phyloP scores from a whole-genome alignment of 2,329 filamentous ascomycete species.

The Fusarium coicis region DNA sequence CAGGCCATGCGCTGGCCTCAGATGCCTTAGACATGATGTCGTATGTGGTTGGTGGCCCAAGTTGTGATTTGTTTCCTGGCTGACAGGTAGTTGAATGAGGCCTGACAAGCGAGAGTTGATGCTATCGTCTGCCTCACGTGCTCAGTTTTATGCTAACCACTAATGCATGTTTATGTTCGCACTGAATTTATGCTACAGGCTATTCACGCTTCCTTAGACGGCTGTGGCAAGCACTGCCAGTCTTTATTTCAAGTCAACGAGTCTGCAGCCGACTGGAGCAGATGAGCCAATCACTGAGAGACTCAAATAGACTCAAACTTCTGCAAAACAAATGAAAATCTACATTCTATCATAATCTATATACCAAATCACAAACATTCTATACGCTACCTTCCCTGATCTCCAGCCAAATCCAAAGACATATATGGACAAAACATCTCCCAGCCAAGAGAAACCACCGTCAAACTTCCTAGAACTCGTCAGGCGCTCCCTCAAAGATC shows the following conservation, averaged over 20 bases:
- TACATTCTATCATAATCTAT: background rate
- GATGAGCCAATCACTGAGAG: background rate
- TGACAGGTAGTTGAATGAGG: background rate
- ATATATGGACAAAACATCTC: no score
- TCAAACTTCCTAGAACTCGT: background rate
- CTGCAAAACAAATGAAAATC: background rate
- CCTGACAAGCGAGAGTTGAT: background rate
- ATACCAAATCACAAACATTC: background rate
- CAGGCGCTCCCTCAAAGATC: background rate
- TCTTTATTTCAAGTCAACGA: no score
- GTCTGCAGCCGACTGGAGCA: no score
- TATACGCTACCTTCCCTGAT: background rate
- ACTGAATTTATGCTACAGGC: background rate
- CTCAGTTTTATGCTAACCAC: no score
- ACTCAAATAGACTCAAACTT: no score
- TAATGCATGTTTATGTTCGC: background rate
- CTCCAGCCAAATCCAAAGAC: background rate
- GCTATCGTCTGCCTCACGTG: background rate
- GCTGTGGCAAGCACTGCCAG: background rate
- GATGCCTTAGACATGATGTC: constrained; percentile 13
- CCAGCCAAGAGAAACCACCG: no score
- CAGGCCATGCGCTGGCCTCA: constrained; percentile 9
- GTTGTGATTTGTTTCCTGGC: background rate
- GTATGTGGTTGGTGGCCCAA: no score
- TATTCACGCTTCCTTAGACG: background rate